Evolutionary conservation across 768 basidiomycete species (phyloP).

Genomic region (Auricularia cornea): DNA sequence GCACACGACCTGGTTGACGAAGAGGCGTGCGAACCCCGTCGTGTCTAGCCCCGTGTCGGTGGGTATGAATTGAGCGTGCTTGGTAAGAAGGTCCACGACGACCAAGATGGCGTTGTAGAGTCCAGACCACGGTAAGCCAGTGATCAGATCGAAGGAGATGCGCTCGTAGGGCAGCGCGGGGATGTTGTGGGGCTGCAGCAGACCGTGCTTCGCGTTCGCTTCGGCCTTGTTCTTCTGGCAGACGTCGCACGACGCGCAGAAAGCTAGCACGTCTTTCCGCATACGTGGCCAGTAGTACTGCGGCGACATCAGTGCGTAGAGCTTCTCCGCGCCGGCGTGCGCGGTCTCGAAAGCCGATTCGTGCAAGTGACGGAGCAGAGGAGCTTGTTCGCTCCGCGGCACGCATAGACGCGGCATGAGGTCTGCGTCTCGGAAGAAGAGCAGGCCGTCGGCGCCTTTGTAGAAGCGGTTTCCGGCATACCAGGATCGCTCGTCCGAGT

Average conservation of each 20-base stretch:
- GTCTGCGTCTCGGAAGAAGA: background rate
- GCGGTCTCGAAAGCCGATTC: conserved; percentile 13
- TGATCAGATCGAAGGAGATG: no score
- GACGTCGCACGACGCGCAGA: conserved; percentile 9
- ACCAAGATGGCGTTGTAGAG: no score
- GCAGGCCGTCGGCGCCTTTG: no score
- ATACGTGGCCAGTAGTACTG: conserved; percentile 24
- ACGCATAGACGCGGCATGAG: conserved; percentile 18
- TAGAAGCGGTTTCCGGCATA: no score
- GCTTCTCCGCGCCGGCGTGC: conserved; percentile 22
- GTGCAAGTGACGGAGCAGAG: conserved; percentile 10
- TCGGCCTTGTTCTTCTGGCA: conserved; percentile 9
- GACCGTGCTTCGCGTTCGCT: background rate
- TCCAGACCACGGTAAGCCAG: no score
- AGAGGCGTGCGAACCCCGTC: conserved; percentile 3
- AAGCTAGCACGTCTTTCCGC: conserved; percentile 13
- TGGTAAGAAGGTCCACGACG: no score
- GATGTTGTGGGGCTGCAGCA: conserved; percentile 6
- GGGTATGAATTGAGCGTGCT: no score
- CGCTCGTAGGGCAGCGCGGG: background rate
- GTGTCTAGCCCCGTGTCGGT: background rate
- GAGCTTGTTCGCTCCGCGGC: conserved; percentile 9
- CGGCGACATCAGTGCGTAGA: conserved; percentile 15
- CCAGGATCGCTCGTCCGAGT: no score
- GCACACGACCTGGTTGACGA: conserved; percentile 5